A percentile compares a stretch with the other conserved stretches of the same genome.
phyloP scores from a whole-genome alignment of 805 yeast species.

The Sugiyamaella boreocaroliniensis region DNA sequence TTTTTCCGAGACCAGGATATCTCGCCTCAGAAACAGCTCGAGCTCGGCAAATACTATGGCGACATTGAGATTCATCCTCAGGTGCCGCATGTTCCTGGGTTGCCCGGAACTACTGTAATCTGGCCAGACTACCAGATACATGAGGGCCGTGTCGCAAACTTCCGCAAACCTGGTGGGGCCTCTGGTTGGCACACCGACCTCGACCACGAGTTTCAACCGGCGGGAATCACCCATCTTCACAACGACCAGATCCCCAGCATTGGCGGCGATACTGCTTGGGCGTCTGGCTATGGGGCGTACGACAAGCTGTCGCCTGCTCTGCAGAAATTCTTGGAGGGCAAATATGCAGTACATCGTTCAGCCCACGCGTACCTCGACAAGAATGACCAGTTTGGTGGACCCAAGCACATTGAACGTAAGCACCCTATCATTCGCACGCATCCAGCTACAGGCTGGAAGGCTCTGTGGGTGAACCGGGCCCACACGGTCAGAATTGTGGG shows the following conservation, averaged over 20 bases:
- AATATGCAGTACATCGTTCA: constrained; percentile 36
- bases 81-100: constrained; percentile 32
- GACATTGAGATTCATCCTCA: constrained; percentile 32
- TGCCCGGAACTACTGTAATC: constrained; percentile 17
- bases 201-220: constrained; percentile 50
- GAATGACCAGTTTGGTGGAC: constrained; percentile 40
- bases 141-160: constrained; percentile 19
- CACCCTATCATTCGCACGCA: constrained; percentile 60
- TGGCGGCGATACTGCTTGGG: constrained; percentile 53
- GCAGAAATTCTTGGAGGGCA: constrained; percentile 40
- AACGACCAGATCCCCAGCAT: constrained; percentile 43
- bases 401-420: constrained; percentile 29
- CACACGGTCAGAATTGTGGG: constrained; percentile 49
- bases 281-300: constrained; percentile 48
- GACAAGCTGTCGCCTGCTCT: constrained; percentile 46
- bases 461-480: constrained; percentile 47
- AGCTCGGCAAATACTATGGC: constrained; percentile 43
- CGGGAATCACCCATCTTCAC: constrained; percentile 50
- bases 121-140: constrained; percentile 31
- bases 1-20: constrained; percentile 45
- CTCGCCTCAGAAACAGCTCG: constrained; percentile 37
- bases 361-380: constrained; percentile 41
- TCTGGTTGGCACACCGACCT: constrained; percentile 49
- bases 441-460: constrained; percentile 60
- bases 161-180: constrained; percentile 24